Evolutionary conservation across 805 yeast species (phyloP), one percentile per base, ranked within the genome.

Genomic region (Lipomyces yamanashiensis): DNA sequence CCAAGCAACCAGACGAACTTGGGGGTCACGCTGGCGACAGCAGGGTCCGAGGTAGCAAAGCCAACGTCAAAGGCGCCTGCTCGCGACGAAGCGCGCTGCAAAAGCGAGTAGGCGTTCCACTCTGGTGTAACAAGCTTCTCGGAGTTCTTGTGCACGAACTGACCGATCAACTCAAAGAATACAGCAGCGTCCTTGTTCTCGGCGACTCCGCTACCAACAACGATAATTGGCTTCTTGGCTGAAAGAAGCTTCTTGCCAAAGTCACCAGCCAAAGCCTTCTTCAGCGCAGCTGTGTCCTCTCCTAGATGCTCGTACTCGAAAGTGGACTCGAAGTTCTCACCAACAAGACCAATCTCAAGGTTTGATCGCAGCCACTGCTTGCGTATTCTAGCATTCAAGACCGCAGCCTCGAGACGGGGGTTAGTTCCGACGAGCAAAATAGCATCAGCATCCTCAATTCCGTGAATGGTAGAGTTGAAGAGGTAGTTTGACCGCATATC

Each of bases 371-470:
- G 80, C 95, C 93, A 90, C 65, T 83, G 86, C 75, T 86, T 87
- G 81, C 96, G 85, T 71, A 90, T 87, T 77, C 96, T 84, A 48
- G 93, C 85, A 76, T 90, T 90, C 72, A 90, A 81, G 17, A 90
- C 96, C 49, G 96, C 91, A 63, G 96, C 96, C 79, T 90, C 96
- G 74, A 84, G 91, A 74, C 96, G 84, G 63, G 96, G 96, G 80
- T 90, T 90, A 52, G 96, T 86, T 67, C 96, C 96, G 62, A 90
- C 84, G 64, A 90, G 81, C 72, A 90, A 80, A 66, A 90, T 87
- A 70, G 84, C 90, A 74, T 90, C 96, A 58, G 96, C 92, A 63
- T 86, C 87, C 75, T 89, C 95, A 68, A 90, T 82, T 51, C 95
- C 95, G 59, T 84, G 86, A 67, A 90, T 85, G 48, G 89, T 81